Evolutionary conservation across 1,284 basidiomycete genomes (phyloP), one percentile per base, ranked within the genome.

Genomic region (Tilletia indica): DNA sequence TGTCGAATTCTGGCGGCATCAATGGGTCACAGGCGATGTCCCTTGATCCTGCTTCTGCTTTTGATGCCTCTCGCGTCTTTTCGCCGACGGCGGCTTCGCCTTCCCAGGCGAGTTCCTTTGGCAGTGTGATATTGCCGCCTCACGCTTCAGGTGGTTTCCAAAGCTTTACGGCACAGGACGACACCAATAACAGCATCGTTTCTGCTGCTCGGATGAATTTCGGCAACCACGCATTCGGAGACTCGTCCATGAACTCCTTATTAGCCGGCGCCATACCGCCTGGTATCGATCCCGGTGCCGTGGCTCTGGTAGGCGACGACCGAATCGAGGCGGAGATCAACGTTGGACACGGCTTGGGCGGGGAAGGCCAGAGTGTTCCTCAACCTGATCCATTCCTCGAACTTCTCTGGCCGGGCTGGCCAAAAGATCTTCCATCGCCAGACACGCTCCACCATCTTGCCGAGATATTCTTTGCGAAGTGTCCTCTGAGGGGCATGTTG

Each of bases 401-500:
- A 39, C 34, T 72, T 34, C 68, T 72, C 21, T 74, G 63, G 42
- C 71, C 71, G 3, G 73, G 68, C 21, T 74, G 69, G 71, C 47
- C 71, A 16, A 21, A 21, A 19, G 71, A 74, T 34, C 67, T 72
- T 34, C 73, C 71, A 3, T 49, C 67, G 21, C 68, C 70, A 6
- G 73, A 74, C 47, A 66, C 58, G 2, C 56, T 72, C 14, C 58
- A 48, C n/a, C 36, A 56, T 31, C 47, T 74, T 36, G 54, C 51
- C 19, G 72, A 73, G n/a, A 70, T 67, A 36, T 74, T 74, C 61
- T 74, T 74, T 38, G 21, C 73, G 31, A 38, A 58, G 6, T 71
- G 64, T 42, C 73, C 73, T 8, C 61, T 72, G 19, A 66, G 71
- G 19, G 49, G 54, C 51, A 51, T 70, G 42, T 19, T 74, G 12